Conservation (phyloP, 768 basidiomycete genomes). For the Phaeolepiota aurea region DNA sequence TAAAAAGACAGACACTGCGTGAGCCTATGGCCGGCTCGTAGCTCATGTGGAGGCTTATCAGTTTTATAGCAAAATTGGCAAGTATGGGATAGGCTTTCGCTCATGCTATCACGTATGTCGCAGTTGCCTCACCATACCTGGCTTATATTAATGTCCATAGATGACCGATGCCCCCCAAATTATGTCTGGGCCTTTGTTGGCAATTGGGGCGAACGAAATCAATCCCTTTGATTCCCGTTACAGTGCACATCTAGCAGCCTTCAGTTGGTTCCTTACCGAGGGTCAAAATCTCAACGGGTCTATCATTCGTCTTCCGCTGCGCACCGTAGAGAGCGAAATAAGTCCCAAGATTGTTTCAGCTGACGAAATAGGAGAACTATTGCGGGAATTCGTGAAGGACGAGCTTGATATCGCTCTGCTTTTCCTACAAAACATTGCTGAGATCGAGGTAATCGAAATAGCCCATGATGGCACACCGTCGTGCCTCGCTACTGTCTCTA, state of each 20-base stretch:
- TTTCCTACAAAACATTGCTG: conserved; percentile 29
- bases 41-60: background rate
- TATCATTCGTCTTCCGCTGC: conserved; percentile 38
- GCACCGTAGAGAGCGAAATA: conserved; percentile 21
- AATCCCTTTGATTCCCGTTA: background rate
- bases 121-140: background rate
- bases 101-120: conserved; percentile 38
- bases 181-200: conserved; percentile 29
- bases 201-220: conserved; percentile 12
- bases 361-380: conserved; percentile 26
- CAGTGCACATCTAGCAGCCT: conserved; percentile 14
- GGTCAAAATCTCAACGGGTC: conserved; percentile 24
- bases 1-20: conserved; percentile 36
- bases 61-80: conserved; percentile 37
- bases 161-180: conserved; percentile 43
- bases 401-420: conserved; percentile 32
- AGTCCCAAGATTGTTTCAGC: conserved; percentile 21
- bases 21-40: conserved; percentile 10
- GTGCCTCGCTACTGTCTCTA: conserved; percentile 11
- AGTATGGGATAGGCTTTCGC: conserved; percentile 44
- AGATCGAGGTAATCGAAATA: conserved; percentile 33
- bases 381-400: conserved; percentile 29
- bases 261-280: too few relatives aligned
- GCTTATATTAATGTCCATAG: conserved; percentile 15
- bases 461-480: conserved; percentile 12